Base-by-base conservation (phyloP, 2,329 filamentous ascomycete species). In the Hypoxylon sp. region DNA sequence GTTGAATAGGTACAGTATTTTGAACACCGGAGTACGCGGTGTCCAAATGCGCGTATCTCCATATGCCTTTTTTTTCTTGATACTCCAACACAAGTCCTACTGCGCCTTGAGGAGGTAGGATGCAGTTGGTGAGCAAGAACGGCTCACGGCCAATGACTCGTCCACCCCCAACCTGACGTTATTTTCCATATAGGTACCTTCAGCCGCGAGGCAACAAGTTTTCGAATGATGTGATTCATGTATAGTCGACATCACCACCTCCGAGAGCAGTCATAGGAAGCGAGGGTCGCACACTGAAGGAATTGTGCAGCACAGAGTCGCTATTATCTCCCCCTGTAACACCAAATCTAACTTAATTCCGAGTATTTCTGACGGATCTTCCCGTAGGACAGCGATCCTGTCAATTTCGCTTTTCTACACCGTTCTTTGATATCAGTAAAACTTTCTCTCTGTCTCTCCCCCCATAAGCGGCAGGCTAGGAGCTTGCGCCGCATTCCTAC, bases 11-110 rank as follows among this genome's bases (percentile, higher is more conserved):
- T 37, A 27, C 23, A 41, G n/a, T 7, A 7, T 12, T 14, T 12
- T 12, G 30, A 8, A 12, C 12, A 34, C 12, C 30, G 14, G 8
- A 41, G 37, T 21, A 41, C 37, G 37, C 37, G 16, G 37, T 11
- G 16, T 41, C 16, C 16, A 11, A 21, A 8, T 34, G 39, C 11
- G 11, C 32, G 19, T 32, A 12, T 8, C 14, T 25, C 11, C 11
- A 19, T 3, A 25, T 37, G n/a, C 29, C 7, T 7, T 12, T 39
- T 23, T n/a, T 6, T 45, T 4, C 14, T 23, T 9, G 30, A 39
- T 39, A 27, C 37, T 39, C 19, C 50, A n/a, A 52, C 48, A 7
- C 9, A 25, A 41, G 50, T 52, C 50, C 50, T 52, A 52, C 32
- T 52, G 50, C 50, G 50, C 50, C 50, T 7, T 27, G 19, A 52